Percentiles rank a stretch among this genome's conserved stretches.
Conservation (phyloP, 148 eudicot genomes). For the Rhododendron molle region DNA sequence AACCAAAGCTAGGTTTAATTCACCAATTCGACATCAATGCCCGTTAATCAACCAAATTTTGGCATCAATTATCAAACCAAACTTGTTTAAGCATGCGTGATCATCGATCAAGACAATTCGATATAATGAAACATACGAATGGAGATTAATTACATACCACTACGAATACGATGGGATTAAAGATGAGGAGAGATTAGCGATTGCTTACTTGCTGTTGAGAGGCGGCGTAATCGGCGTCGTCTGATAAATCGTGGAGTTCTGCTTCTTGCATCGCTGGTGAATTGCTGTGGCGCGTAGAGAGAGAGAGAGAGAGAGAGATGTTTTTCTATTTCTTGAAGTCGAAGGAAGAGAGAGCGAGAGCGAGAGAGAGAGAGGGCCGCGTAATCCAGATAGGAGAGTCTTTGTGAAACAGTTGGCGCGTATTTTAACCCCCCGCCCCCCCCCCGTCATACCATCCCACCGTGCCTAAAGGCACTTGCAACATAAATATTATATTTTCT, state of each 20-base stretch:
- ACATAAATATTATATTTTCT: too few species aligned
- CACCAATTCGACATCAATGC: background rate
- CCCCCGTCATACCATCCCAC: too few species aligned
- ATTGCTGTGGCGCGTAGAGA: background rate
- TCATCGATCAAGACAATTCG: constrained; percentile 16
- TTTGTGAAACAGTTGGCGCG: background rate
- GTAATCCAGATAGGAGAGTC: background rate
- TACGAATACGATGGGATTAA: background rate
- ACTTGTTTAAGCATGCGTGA: background rate
- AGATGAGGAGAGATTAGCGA: background rate
- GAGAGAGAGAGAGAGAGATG: background rate
- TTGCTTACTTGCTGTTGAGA: constrained; percentile 36
- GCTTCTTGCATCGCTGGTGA: constrained; percentile 37
- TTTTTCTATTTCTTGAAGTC: background rate
- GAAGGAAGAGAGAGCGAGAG: background rate
- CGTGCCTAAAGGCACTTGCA: too few species aligned
- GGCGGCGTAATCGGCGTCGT: constrained; percentile 57
- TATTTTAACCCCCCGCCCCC: background rate
- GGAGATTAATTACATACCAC: too few species aligned
- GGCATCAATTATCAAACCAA: background rate
- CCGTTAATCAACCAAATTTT: background rate
- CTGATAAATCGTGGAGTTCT: constrained; percentile 42
- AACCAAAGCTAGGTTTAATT: constrained; percentile 6
- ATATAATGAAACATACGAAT: background rate
- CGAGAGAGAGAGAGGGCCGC: background rate